A percentile compares a stretch with the other conserved stretches of the same genome.
These are phyloP conservation scores for Sonneratia caseolaris DNA, from an alignment of 345 rosid genomes.

Conservation along the genomic window DNA sequence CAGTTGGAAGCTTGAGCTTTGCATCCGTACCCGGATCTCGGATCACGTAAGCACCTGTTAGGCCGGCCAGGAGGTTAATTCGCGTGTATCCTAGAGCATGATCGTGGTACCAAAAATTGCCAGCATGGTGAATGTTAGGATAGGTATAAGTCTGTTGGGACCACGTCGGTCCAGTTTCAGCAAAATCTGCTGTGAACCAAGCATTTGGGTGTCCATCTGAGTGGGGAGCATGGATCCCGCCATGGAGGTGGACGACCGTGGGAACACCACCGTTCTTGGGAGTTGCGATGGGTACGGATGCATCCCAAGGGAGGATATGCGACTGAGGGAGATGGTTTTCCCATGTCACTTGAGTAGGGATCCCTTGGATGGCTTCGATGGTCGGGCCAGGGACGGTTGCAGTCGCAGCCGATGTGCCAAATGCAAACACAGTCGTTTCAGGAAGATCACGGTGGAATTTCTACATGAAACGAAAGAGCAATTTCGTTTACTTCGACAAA, in stretches of 20 bases:
- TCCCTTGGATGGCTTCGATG: conserved; percentile 12
- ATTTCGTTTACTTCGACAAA: too few species aligned
- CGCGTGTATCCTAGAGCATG: conserved; percentile 15
- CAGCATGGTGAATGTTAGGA: conserved; percentile 12
- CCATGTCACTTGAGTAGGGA: conserved; percentile 8
- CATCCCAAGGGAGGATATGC: conserved; percentile 20
- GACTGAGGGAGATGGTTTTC: conserved; percentile 13
- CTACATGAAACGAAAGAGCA: background rate
- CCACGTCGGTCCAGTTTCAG: conserved; percentile 11
- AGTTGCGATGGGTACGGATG: conserved; percentile 10
- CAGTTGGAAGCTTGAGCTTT: conserved; percentile 5
- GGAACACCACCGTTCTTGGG: conserved; percentile 16
- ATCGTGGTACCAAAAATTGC: conserved; percentile 21
- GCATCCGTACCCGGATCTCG: conserved; percentile 5
- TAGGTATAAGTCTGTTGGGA: conserved; percentile 3
- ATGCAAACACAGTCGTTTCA: conserved; percentile 13
- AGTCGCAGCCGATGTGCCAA: conserved; percentile 2
- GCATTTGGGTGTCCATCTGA: conserved; percentile 12
- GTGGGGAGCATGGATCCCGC: conserved; percentile 10
- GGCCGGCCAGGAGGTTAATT: conserved; percentile 18
- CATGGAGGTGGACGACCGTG: conserved; percentile 21
- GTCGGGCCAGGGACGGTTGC: conserved; percentile 18
- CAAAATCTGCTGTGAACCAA: conserved; percentile 16
- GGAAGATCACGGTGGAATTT: conserved; percentile 18
- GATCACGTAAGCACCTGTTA: conserved; percentile 9